Conservation (phyloP, 129 eudicot genomes). For the Glebionis coronaria region DNA sequence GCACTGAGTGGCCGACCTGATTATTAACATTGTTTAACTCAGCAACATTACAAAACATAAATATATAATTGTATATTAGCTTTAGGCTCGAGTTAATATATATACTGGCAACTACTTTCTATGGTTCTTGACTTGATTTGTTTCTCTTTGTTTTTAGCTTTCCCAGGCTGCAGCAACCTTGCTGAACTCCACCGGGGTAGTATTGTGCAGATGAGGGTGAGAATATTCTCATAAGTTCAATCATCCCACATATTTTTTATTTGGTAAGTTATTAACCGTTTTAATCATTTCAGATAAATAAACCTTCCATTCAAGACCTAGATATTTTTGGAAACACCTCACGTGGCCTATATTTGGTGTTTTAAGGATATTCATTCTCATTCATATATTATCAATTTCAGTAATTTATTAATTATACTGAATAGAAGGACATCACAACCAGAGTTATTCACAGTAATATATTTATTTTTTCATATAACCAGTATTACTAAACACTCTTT, state of each 20-base stretch:
- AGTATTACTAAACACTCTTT: too few species aligned
- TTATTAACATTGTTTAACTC: not conserved
- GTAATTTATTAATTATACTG: too few species aligned
- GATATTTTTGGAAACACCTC: constrained; percentile 93
- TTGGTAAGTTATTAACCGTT: not conserved
- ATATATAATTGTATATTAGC: not conserved
- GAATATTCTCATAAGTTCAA: constrained; percentile 26
- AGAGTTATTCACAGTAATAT: too few species aligned
- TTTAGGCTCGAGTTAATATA: not conserved
- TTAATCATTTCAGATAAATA: constrained; percentile 70
- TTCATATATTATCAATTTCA: too few species aligned
- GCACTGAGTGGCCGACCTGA: constrained; percentile 64
- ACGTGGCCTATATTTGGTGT: too few species aligned
- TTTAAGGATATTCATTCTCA: too few species aligned
- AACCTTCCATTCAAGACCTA: constrained; percentile 85
- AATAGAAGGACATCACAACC: too few species aligned
- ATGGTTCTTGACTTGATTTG: constrained; percentile 6
- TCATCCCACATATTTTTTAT: constrained; percentile 9
- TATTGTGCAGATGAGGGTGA: constrained; percentile 97
- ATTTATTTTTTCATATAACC: too few species aligned
- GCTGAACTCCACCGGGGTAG: constrained; percentile 99
- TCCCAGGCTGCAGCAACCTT: constrained; percentile 86
- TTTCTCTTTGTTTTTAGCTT: constrained; percentile 51
- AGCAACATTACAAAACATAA: constrained; percentile 4
- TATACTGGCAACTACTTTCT: constrained; percentile 6